These are phyloP conservation scores for Verticillium nonalfalfae DNA, from an alignment of 2,329 filamentous ascomycete genomes.

Conservation along the genomic window DNA sequence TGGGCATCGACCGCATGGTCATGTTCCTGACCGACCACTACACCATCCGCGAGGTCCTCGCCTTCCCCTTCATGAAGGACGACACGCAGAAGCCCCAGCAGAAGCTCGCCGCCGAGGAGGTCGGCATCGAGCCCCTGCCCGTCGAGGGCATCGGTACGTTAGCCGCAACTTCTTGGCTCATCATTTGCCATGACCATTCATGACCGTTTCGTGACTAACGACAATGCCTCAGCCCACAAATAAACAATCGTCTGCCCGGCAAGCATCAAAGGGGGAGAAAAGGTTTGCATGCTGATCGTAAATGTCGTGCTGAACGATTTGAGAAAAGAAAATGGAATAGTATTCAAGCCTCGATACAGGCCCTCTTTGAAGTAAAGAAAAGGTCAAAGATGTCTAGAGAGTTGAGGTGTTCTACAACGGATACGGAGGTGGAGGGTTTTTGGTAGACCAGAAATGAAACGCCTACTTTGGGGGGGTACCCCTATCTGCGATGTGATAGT, in stretches of 20 bases:
- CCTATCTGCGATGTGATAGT: neutral
- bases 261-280: neutral
- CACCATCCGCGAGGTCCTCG: conserved; percentile 88
- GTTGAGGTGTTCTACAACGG: conserved; percentile 5
- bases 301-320: neutral
- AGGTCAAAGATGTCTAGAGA: conserved; percentile 4
- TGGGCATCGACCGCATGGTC: conserved; percentile 89
- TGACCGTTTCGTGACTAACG: neutral
- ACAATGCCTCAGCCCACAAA: conserved; percentile 10
- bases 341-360: neutral
- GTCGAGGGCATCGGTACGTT: conserved; percentile 48
- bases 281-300: neutral
- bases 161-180: too few species aligned
- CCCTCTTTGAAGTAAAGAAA: neutral
- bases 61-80: conserved; percentile 98
- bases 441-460: neutral
- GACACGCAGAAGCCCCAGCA: conserved; percentile 45
- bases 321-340: neutral
- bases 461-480: neutral
- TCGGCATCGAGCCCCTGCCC: conserved; percentile 48
- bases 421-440: neutral
- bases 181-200: neutral
- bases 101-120: conserved; percentile 56
- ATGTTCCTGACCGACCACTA: conserved; percentile 95
- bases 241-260: conserved; percentile 2